These are phyloP conservation scores for Heteromeles arbutifolia DNA, from an alignment of 306 rosid species.

Conservation along the genomic window DNA sequence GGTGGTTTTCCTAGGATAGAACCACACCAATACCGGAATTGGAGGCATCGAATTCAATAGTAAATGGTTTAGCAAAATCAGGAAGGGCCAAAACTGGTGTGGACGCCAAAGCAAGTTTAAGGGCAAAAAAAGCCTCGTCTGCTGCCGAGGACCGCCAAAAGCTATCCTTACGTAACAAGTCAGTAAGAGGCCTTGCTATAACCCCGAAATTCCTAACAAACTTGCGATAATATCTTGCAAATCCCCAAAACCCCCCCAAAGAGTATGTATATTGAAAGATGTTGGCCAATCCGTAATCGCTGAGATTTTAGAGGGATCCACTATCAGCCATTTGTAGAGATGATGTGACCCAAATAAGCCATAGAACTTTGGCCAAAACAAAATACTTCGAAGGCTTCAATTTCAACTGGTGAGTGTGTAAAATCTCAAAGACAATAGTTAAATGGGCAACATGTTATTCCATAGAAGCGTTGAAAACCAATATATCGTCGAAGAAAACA, in stretches of 20 bases:
- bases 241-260: background rate
- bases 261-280: background rate
- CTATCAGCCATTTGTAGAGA: background rate
- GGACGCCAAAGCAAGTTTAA: background rate
- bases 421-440: background rate
- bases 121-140: background rate
- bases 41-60: background rate
- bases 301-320: background rate
- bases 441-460: background rate
- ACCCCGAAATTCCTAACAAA: background rate
- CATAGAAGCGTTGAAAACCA: background rate
- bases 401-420: background rate
- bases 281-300: background rate
- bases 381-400: background rate
- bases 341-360: background rate
- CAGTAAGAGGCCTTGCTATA: background rate
- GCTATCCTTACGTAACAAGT: background rate
- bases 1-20: too few species aligned
- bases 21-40: background rate
- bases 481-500: background rate
- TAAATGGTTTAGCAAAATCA: background rate
- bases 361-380: background rate
- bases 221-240: background rate
- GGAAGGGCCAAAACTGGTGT: background rate
- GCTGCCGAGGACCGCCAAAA: background rate